Evolutionary conservation across 805 yeast species (phyloP).

Genomic region (Metschnikowia reukaufii): DNA sequence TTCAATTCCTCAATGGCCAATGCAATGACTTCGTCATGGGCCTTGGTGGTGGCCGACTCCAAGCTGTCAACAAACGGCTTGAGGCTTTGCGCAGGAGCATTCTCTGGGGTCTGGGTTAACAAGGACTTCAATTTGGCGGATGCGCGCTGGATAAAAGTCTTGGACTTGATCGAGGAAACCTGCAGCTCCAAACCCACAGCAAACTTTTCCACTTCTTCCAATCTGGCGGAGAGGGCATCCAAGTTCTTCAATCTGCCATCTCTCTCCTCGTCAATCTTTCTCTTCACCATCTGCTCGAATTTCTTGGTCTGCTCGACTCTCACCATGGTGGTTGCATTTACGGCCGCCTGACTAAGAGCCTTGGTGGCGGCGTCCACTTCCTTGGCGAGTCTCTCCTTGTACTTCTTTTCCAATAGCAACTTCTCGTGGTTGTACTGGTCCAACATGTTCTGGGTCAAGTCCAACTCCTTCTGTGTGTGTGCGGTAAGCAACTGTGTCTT

Average conservation of each 20-base stretch:
- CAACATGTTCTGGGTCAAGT: slow-evolving; percentile 57
- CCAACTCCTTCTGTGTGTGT: slow-evolving; percentile 51
- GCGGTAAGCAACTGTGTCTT: slow-evolving; percentile 41
- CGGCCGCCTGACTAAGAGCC: slow-evolving; percentile 67
- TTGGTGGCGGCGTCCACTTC: slow-evolving; percentile 71
- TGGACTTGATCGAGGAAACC: slow-evolving; percentile 34
- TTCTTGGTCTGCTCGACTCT: slow-evolving; percentile 68
- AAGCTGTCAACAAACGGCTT: slow-evolving; percentile 42
- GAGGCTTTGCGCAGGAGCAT: slow-evolving; percentile 27
- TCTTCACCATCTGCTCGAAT: slow-evolving; percentile 56
- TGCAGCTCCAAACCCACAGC: slow-evolving; percentile 44
- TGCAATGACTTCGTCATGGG: slow-evolving; percentile 36
- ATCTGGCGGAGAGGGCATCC: slow-evolving; percentile 54
- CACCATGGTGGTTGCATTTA: slow-evolving; percentile 66
- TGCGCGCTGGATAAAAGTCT: slow-evolving; percentile 32
- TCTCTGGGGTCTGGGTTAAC: slow-evolving; percentile 25
- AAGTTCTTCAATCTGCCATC: slow-evolving; percentile 73
- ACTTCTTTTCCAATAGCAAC: slow-evolving; percentile 56
- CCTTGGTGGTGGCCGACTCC: slow-evolving; percentile 20
- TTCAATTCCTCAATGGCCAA: slow-evolving; percentile 36
- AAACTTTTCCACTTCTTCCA: slow-evolving; percentile 56
- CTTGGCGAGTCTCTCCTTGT: slow-evolving; percentile 52
- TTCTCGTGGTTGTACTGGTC: slow-evolving; percentile 64
- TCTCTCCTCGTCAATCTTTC: slow-evolving; percentile 58
- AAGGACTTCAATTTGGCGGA: slow-evolving; percentile 34